A percentile compares a stretch with the other conserved stretches of the same genome.
Evolutionary conservation across 2,329 filamentous ascomycete genomes (phyloP).

Genomic region (Colletotrichum acutatum): DNA sequence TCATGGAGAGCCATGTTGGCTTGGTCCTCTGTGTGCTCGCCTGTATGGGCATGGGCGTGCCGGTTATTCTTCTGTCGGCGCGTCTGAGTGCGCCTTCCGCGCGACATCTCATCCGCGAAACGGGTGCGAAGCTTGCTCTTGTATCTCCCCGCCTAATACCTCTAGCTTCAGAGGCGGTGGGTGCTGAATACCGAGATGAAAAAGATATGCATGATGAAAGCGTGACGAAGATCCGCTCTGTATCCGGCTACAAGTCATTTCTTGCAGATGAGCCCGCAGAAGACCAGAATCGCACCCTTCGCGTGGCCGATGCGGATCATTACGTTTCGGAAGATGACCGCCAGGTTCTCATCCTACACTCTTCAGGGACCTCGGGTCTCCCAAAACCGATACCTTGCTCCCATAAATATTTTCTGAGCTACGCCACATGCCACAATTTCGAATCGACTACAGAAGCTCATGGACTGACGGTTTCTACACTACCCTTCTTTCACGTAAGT

Average conservation of each 20-base stretch:
- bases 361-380: conserved; percentile 48
- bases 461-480: conserved; percentile 44
- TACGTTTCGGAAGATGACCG: no score
- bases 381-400: conserved; percentile 48
- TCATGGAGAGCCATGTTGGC: conserved; percentile 44
- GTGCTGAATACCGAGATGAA: no score
- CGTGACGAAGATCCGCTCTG: no score
- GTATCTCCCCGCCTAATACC: no score
- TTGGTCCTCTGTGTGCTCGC: conserved; percentile 42
- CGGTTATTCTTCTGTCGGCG: conserved; percentile 38
- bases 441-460: conserved; percentile 36
- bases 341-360: conserved; percentile 41
- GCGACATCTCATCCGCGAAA: conserved; percentile 29
- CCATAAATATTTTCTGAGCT: conserved; percentile 43
- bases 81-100: conserved; percentile 33
- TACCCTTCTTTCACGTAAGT: conserved; percentile 46
- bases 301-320: no score
- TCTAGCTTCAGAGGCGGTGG: no score
- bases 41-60: conserved; percentile 40
- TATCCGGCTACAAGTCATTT: no score
- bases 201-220: no score
- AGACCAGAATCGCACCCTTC: conserved; percentile 40
- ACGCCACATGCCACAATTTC: conserved; percentile 43
- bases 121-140: background rate
- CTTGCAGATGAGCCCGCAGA: conserved; percentile 33